Base-by-base conservation (phyloP, 768 basidiomycete species). In the Pulveroboletus sp. region DNA sequence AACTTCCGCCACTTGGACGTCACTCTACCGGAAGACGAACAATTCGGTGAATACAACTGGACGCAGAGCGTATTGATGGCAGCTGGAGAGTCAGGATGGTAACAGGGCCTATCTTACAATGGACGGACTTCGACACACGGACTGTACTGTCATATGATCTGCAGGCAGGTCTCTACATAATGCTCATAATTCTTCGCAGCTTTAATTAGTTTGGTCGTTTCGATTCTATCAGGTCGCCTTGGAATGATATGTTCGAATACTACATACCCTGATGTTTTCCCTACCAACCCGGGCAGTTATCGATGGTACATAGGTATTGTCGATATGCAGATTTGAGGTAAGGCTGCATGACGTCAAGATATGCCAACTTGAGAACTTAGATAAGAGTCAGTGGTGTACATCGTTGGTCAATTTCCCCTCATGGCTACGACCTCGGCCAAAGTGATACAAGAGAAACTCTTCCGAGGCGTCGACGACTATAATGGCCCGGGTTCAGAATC, bases 401-500 rank as follows among this genome's bases (percentile, higher is more conserved):
- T 36, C 5, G 30, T 38, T n/a, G 10, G 20, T 14, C 45, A 45
- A 46, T 42, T 44, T 42, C 40, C 30, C 47, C 53, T 51, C 59
- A 79, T 80, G 78, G 49, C 67, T 31, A 73, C 78, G 22, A 62
- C 66, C 38, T 57, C 77, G 6, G 69, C 75, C 29, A 86, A 79
- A 65, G 82, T 80, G 61, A 77, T 90, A 13, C 89, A 90, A 60
- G 81, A 78, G 26, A 89, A 80, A 68, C 75, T 91, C 32, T 90
- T 91, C 63, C 72, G 79, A 50, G 74, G 75, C 23, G 62, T 67
- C 24, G 66, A 60, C 20, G 62, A 61, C 20, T 53, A 58, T 47
- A 50, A 47, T 23, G 47, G 51, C 30, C 58, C 51, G n/a, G n/a
- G n/a, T n/a, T n/a, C n/a, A 36, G 60, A 41, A 32, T 50, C 55